These are phyloP conservation scores for Fagopyrum esculentum DNA, from an alignment of 148 eudicot species.

Conservation along the genomic window DNA sequence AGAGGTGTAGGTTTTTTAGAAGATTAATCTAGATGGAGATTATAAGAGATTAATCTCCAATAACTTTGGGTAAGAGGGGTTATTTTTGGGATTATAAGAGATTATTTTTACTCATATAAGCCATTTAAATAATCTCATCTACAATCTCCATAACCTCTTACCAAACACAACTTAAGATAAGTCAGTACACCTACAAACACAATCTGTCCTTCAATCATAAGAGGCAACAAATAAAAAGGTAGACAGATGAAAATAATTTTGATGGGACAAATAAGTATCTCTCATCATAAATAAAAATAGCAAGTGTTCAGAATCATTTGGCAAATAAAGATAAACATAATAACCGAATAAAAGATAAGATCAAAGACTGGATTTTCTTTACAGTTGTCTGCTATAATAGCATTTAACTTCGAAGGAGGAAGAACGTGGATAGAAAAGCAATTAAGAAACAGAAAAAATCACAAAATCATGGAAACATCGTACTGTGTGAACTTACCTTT, in stretches of 20 bases:
- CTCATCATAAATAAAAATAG: neutral
- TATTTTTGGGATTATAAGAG: too few species aligned
- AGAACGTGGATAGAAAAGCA: neutral
- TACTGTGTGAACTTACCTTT: conserved; percentile 45
- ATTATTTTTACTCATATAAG: too few species aligned
- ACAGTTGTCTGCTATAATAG: neutral
- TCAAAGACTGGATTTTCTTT: neutral
- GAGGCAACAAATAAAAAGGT: neutral
- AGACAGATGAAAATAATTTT: neutral
- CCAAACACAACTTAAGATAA: neutral
- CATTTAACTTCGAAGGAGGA: neutral
- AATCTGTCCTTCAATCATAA: neutral
- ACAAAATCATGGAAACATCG: neutral
- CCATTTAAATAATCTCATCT: too few species aligned
- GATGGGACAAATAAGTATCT: neutral
- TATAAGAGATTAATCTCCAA: too few species aligned
- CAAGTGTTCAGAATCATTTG: neutral
- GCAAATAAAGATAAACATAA: neutral
- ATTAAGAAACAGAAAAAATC: neutral
- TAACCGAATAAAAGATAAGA: neutral
- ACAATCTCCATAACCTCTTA: too few species aligned
- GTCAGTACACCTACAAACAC: neutral
- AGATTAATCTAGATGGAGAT: too few species aligned
- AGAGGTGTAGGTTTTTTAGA: too few species aligned
- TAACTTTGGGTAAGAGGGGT: too few species aligned